A percentile compares a stretch with the other conserved stretches of the same genome.
Evolutionary conservation across 495 filamentous ascomycete genomes (phyloP).

Genomic region (Xylaria grammica): DNA sequence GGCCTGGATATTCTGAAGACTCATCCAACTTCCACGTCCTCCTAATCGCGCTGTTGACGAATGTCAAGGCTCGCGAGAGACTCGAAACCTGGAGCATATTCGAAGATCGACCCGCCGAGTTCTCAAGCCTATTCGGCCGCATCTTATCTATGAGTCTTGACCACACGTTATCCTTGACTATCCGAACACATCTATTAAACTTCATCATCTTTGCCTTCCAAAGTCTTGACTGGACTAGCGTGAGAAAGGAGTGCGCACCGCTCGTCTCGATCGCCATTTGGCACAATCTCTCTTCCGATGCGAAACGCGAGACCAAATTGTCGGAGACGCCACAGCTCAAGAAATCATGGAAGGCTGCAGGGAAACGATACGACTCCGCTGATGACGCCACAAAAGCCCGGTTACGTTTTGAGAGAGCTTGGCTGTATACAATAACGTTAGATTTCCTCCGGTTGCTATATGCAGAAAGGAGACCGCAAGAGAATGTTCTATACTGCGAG

Average conservation of each 20-base stretch:
- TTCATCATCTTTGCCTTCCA: constrained; percentile 93
- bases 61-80: constrained; percentile 85
- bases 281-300: constrained; percentile 82
- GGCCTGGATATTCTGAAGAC: constrained; percentile 90
- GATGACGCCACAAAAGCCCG: constrained; percentile 80
- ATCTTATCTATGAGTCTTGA: constrained; percentile 90
- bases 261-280: constrained; percentile 94
- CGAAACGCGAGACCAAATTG: constrained; percentile 69
- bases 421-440: constrained; percentile 86
- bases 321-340: constrained; percentile 70
- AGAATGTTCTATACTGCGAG: constrained; percentile 85
- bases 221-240: constrained; percentile 85
- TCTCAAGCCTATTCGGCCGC: constrained; percentile 89
- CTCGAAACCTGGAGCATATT: constrained; percentile 91
- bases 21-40: constrained; percentile 90
- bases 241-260: constrained; percentile 94
- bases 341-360: constrained; percentile 89
- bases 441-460: constrained; percentile 82
- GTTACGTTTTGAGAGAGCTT: constrained; percentile 89
- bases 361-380: constrained; percentile 84
- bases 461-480: constrained; percentile 55
- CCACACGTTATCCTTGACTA: constrained; percentile 66
- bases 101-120: constrained; percentile 75
- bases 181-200: constrained; percentile 79
- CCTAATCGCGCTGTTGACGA: constrained; percentile 80